Evolutionary conservation across 768 basidiomycete species (phyloP).

Genomic region (Termitomyces sp.): DNA sequence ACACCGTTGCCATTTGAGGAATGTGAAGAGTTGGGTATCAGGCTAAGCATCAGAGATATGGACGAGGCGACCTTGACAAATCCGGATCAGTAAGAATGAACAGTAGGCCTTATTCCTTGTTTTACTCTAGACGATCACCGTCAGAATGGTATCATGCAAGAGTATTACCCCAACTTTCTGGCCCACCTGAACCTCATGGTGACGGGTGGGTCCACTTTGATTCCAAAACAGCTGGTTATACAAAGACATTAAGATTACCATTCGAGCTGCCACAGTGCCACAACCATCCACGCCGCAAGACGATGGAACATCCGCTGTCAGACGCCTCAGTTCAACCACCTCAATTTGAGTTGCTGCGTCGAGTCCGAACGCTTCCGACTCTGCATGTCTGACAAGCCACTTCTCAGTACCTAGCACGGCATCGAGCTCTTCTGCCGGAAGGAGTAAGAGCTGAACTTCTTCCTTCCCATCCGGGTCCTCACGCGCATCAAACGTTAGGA

Average conservation of each 20-base stretch:
- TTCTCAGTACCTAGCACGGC: slow-evolving; percentile 60
- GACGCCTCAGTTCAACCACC: slow-evolving; percentile 22
- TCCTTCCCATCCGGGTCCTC: slow-evolving; percentile 32
- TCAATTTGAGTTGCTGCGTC: slow-evolving; percentile 31
- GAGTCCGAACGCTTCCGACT: slow-evolving; percentile 36
- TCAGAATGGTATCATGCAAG: no score
- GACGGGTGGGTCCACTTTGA: no score
- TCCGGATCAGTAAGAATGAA: no score
- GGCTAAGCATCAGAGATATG: background rate
- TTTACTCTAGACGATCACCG: no score
- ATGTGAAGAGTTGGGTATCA: background rate
- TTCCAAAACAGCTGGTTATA: no score
- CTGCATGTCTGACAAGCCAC: slow-evolving; percentile 60
- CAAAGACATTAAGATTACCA: slow-evolving; percentile 20
- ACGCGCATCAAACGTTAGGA: slow-evolving; percentile 60
- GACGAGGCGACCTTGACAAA: no score
- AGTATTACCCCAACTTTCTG: no score
- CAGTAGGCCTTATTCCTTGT: no score
- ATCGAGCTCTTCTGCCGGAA: slow-evolving; percentile 57
- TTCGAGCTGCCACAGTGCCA: slow-evolving; percentile 3
- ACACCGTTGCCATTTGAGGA: background rate
- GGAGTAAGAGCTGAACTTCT: slow-evolving; percentile 46
- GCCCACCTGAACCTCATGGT: no score
- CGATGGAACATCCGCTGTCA: background rate
- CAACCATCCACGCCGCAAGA: slow-evolving; percentile 22